Conservation (phyloP, 2,329 filamentous ascomycete genomes). For the Penicillium rolfsii region DNA sequence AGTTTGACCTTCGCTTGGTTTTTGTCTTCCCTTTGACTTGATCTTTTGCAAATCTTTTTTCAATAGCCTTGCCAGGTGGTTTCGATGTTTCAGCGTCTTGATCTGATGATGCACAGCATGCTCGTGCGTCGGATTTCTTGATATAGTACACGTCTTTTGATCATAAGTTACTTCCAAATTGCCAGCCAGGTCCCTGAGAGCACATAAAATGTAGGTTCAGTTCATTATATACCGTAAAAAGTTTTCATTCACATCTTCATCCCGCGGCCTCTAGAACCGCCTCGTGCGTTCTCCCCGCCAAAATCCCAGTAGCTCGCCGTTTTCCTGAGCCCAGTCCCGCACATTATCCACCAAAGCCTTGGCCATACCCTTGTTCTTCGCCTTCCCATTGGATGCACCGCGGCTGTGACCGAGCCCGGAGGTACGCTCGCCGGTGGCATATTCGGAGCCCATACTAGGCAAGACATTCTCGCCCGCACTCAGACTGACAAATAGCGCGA, state of each 20-base stretch:
- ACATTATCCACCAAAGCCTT: slow-evolving; percentile 65
- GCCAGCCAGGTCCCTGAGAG: not conserved
- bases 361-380: slow-evolving; percentile 62
- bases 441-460: slow-evolving; percentile 84
- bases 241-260: not conserved
- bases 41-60: not conserved
- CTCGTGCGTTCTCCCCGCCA: slow-evolving; percentile 63
- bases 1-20: slow-evolving; percentile 9
- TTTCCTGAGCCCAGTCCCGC: slow-evolving; percentile 64
- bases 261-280: slow-evolving; percentile 37
- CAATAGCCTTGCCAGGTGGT: not conserved
- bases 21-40: slow-evolving; percentile 12
- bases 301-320: slow-evolving; percentile 64
- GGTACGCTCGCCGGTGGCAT: slow-evolving; percentile 58
- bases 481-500: slow-evolving; percentile 90
- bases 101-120: slow-evolving; percentile 4
- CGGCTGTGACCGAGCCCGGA: slow-evolving; percentile 33
- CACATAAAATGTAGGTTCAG: not conserved
- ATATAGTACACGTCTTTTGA: slow-evolving; percentile 3
- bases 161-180: not conserved
- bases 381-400: slow-evolving; percentile 41
- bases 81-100: slow-evolving; percentile 1
- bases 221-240: slow-evolving; percentile 7
- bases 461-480: slow-evolving; percentile 94
- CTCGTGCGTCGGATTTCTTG: slow-evolving; percentile 6